Evolutionary conservation across 495 filamentous ascomycete species (phyloP), one percentile per base, ranked within the genome.

Genomic region (Aspergillus carlsbadensis): DNA sequence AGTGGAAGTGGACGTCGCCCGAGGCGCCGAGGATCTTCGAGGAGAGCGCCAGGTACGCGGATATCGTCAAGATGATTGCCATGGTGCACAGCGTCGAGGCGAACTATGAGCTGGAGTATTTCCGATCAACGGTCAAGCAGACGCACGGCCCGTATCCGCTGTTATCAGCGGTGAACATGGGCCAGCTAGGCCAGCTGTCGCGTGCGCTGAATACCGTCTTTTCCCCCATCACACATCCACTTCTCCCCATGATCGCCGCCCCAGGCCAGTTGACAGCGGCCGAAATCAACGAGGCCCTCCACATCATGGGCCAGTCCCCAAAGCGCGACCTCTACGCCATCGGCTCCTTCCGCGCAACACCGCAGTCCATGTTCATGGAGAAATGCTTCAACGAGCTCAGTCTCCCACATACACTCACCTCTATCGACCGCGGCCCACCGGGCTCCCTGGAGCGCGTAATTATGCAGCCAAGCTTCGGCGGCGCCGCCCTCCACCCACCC

Each of bases 321-420:
- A 90, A 87, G 68, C 87, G 85, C 41, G 87, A 85, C 65, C 80
- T 94, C 21, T 92, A 91, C 61, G 88, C 86, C 40, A 87, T 93
- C 60, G 88, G 85, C 47, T 88, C 82, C 20, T 84, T 87, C 41
- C 83, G 83, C 20, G 79, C 84, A 3, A 87, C 83, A 8, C 85
- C 87, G 0, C 87, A 91, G 61, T 87, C 88, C 13, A 85, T 89
- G 65, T 93, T 92, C 66, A 91, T 89, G 73, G 88, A 91, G 63
- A 92, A 92, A 65, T 92, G 89, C 63, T 86, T 94, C 68, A 94
- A 94, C 65, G 90, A 94, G 67, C 80, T 92, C 18, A 87, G 88
- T 17, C 75, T 94, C n/a, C 89, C 89, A 18, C 90, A 94, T 55
- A 84, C 85, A 52, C 86, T 92, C 63, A 83, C 81, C 26, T 85